These are phyloP conservation scores for Cryptosporidium felis DNA, from an alignment of 169 alveolate genomes.

Conservation along the genomic window DNA sequence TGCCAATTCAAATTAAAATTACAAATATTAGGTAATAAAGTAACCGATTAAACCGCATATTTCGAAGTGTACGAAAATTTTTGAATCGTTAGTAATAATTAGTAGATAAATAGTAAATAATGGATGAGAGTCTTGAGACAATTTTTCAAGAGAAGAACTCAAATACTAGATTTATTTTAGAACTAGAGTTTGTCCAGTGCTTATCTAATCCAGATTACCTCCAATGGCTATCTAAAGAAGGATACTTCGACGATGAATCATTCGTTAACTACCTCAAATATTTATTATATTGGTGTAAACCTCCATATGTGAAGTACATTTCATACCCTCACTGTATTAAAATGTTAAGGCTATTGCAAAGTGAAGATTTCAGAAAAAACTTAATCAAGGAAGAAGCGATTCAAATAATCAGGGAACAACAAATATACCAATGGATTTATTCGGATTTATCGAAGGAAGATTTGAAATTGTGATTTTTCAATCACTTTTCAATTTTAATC, in stretches of 20 bases:
- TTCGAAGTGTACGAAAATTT: too few relatives aligned
- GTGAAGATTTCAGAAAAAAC: slow-evolving; percentile 43
- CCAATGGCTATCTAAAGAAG: slow-evolving; percentile 59
- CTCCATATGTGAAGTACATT: slow-evolving; percentile 59
- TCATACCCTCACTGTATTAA: slow-evolving; percentile 72
- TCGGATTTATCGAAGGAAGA: slow-evolving; percentile 26
- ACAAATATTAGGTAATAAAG: too few relatives aligned
- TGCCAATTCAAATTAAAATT: too few relatives aligned
- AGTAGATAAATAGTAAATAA: too few relatives aligned
- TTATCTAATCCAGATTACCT: slow-evolving; percentile 70
- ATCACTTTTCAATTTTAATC: background rate
- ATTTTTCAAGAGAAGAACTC: slow-evolving; percentile 1
- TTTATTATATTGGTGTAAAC: slow-evolving; percentile 63
- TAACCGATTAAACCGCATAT: too few relatives aligned
- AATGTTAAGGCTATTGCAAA: slow-evolving; percentile 53
- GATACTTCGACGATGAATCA: slow-evolving; percentile 63
- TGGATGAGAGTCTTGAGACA: background rate
- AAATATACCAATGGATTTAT: slow-evolving; percentile 55
- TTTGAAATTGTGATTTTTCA: background rate
- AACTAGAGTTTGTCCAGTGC: slow-evolving; percentile 71
- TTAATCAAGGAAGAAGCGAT: slow-evolving; percentile 49
- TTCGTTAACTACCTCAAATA: slow-evolving; percentile 67
- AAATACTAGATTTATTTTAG: slow-evolving; percentile 47
- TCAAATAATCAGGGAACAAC: slow-evolving; percentile 56
- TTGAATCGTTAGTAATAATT: too few relatives aligned